Evolutionary conservation across 1,139 yeast genomes (phyloP).

Genomic region (Blastobotrys apis): DNA sequence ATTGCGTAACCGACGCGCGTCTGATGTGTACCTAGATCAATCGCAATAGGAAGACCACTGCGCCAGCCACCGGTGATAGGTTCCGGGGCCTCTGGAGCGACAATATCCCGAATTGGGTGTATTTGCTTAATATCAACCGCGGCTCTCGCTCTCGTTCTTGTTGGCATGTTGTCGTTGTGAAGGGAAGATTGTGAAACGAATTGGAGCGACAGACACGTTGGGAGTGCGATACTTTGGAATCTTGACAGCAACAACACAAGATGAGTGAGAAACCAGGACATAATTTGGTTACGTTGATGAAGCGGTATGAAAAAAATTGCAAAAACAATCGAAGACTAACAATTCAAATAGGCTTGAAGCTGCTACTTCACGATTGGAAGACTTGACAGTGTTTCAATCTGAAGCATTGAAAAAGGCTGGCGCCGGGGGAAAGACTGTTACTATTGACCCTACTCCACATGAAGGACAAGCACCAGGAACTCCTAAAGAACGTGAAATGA

Average conservation of each 20-base stretch:
- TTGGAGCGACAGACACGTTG: too few species aligned
- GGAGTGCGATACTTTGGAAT: not conserved
- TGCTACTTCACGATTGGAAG: slow-evolving; percentile 89
- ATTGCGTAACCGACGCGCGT: slow-evolving; percentile 71
- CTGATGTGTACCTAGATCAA: slow-evolving; percentile 58
- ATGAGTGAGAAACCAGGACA: slow-evolving; percentile 33
- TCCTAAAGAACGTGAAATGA: slow-evolving; percentile 5
- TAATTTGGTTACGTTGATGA: slow-evolving; percentile 74
- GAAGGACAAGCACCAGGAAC: slow-evolving; percentile 15
- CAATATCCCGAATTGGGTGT: slow-evolving; percentile 47
- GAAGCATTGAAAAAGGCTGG: slow-evolving; percentile 35
- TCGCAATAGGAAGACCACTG: slow-evolving; percentile 64
- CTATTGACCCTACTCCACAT: slow-evolving; percentile 18
- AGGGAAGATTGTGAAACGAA: not conserved
- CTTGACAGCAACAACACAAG: not conserved
- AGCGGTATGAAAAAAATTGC: slow-evolving; percentile 41
- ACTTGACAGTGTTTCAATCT: slow-evolving; percentile 76
- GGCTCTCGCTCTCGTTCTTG: slow-evolving; percentile 13
- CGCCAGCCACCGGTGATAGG: slow-evolving; percentile 52
- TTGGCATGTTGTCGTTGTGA: slow-evolving; percentile 10
- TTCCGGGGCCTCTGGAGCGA: slow-evolving; percentile 36
- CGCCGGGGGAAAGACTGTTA: slow-evolving; percentile 16
- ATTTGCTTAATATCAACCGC: slow-evolving; percentile 41
- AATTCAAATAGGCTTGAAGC: slow-evolving; percentile 59
- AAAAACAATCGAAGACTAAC: slow-evolving; percentile 1